These are phyloP conservation scores for Corrigiola litoralis DNA, from an alignment of 179 eudicot genomes.

Conservation along the genomic window DNA sequence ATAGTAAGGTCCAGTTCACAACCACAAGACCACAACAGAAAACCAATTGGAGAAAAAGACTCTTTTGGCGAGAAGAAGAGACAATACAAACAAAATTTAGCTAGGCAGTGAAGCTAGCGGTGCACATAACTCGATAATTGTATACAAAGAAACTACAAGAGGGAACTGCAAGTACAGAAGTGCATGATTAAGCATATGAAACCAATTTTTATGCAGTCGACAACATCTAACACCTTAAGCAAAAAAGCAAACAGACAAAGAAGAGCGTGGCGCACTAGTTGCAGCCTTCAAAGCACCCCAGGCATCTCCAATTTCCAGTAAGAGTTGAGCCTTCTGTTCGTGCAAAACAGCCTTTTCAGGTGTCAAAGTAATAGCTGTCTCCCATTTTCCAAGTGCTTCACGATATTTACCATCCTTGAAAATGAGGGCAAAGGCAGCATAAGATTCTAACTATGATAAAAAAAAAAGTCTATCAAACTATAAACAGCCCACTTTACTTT, in stretches of 20 bases:
- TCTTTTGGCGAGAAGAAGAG: neutral
- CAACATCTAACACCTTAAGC: slow-evolving; percentile 3
- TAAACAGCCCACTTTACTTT: neutral
- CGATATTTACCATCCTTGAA: slow-evolving; percentile 68
- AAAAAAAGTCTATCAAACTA: neutral
- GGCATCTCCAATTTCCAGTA: slow-evolving; percentile 80
- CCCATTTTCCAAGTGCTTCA: slow-evolving; percentile 93
- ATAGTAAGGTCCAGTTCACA: neutral
- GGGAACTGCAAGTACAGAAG: neutral
- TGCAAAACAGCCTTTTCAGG: slow-evolving; percentile 65
- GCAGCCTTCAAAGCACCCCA: slow-evolving; percentile 92
- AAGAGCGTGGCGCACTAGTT: slow-evolving; percentile 41
- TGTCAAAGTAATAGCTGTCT: slow-evolving; percentile 66
- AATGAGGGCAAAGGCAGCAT: slow-evolving; percentile 14
- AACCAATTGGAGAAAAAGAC: too few species aligned
- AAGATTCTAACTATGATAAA: slow-evolving; percentile 8
- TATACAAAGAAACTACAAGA: neutral
- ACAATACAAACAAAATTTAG: neutral
- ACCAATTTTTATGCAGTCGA: slow-evolving; percentile 1
- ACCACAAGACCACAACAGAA: too few species aligned
- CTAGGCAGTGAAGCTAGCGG: neutral
- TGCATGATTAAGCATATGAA: neutral
- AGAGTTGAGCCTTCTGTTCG: slow-evolving; percentile 86
- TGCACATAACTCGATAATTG: neutral
- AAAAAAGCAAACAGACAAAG: slow-evolving; percentile 17